phyloP scores from a whole-genome alignment of 2,329 filamentous ascomycete species.

The Claviceps maximensis region DNA sequence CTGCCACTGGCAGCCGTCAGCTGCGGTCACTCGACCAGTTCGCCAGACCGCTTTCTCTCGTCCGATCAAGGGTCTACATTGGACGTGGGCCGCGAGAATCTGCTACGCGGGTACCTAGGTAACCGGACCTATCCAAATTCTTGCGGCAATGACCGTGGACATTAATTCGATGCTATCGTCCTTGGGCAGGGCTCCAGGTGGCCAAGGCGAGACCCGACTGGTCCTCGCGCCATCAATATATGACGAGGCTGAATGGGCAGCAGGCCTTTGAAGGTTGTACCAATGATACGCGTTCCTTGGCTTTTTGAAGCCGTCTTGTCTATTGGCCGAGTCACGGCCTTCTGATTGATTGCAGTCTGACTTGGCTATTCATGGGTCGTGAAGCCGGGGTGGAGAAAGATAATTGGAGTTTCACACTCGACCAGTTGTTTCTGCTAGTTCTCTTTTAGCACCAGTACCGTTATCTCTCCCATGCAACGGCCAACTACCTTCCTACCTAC shows the following conservation, averaged over 20 bases:
- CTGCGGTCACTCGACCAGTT: conserved; percentile 13
- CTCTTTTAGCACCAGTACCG: background rate
- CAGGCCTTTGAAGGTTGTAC: background rate
- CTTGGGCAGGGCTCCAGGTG: background rate
- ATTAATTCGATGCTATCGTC: background rate
- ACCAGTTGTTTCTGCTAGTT: background rate
- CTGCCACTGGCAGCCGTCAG: conserved; percentile 18
- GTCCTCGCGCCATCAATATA: conserved; percentile 10
- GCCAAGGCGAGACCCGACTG: background rate
- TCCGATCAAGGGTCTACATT: conserved; percentile 1
- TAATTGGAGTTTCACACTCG: background rate
- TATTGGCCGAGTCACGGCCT: background rate
- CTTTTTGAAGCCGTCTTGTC: background rate
- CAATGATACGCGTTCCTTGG: background rate
- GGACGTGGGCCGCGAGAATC: conserved; percentile 4
- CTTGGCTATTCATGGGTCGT: background rate
- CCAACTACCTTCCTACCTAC: background rate
- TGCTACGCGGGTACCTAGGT: background rate
- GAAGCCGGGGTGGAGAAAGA: background rate
- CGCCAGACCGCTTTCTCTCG: conserved; percentile 7
- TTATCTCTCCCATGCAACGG: background rate
- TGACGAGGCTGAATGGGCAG: conserved; percentile 1
- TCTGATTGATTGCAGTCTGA: background rate
- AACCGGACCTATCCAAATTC: conserved; percentile 4
- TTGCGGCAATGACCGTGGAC: conserved; percentile 3